Conservation (phyloP, 768 basidiomycete species). For the Naganishia antarctica region DNA sequence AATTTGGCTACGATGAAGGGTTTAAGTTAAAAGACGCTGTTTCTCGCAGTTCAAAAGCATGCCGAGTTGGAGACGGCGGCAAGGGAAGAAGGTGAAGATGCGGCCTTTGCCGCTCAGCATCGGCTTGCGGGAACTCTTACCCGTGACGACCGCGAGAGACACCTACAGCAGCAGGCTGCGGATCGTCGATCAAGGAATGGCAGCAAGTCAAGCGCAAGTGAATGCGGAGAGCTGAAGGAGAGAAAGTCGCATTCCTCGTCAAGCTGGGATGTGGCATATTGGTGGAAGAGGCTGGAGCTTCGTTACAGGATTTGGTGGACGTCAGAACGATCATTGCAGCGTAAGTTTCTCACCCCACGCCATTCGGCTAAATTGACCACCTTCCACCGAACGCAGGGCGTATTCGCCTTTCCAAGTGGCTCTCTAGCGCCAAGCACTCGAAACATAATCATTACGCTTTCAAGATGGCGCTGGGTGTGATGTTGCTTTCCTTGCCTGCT, state of each 20-base stretch:
- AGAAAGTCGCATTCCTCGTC: neutral
- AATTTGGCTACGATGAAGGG: no score
- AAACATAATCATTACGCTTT: constrained; percentile 40
- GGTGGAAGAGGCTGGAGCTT: constrained; percentile 2
- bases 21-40: no score
- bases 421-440: constrained; percentile 37
- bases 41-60: neutral
- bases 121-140: constrained; percentile 1
- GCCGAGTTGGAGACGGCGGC: constrained; percentile 12
- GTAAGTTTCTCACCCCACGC: neutral
- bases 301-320: constrained; percentile 5
- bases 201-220: neutral
- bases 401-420: constrained; percentile 34
- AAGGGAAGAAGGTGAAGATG: constrained; percentile 7
- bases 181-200: neutral
- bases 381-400: constrained; percentile 29
- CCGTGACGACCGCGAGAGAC: constrained; percentile 3
- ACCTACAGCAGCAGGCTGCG: neutral
- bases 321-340: constrained; percentile 3
- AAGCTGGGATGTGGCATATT: neutral
- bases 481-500: constrained; percentile 44
- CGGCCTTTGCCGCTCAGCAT: neutral
- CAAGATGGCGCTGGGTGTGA: constrained; percentile 42
- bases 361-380: neutral
- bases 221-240: neutral